Evolutionary conservation across 441 rosid genomes (phyloP), one percentile per base, ranked within the genome.

Genomic region (Metrosideros polymorpha): DNA sequence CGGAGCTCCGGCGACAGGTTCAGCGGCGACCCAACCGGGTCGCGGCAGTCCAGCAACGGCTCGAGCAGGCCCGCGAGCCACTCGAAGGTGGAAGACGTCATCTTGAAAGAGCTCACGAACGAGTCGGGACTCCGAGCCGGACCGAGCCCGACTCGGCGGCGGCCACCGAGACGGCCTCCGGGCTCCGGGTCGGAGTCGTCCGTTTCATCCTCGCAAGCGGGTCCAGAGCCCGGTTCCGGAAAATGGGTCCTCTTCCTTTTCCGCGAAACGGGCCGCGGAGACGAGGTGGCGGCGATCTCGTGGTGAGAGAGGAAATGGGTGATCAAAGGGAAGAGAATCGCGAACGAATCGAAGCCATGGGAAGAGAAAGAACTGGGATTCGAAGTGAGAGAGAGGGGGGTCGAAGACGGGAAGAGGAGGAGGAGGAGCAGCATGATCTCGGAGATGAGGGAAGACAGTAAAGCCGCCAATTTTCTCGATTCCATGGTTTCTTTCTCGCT

Each of bases 61-160:
- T 93, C 96, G 35, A 94, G 97, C 89, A 94, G 91, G 9, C 96
- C 95, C n/a, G 92, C 88, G 15, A 94, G 93, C 97, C 96, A 93
- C 87, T 92, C 93, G 50, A 94, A 93, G 47, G 94, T 92, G 47
- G 95, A 89, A 63, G 92, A 87, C 29, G 88, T 89, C 94, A 94
- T 94, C 57, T 89, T 90, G 91, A 93, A 93, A 84, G 79, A 82
- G 84, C 71, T 45, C 84, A 75, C 91, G 88, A 92, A 93, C 75
- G 91, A 91, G 90, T 92, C 94, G 12, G 90, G 93, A 39, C 84
- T 83, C 27, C 57, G 91, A 53, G 71, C 85, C 53, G 86, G 71
- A 9, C 75, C 50, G 91, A 93, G 84, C 82, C 15, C 84, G 8
- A 29, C 84, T 8, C 75, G 42, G 42, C 76, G 25, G 56, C 27